A percentile compares a stretch with the other conserved stretches of the same genome.
Evolutionary conservation across 345 rosid genomes (phyloP).

Genomic region (Eucalyptus erythrocorys): DNA sequence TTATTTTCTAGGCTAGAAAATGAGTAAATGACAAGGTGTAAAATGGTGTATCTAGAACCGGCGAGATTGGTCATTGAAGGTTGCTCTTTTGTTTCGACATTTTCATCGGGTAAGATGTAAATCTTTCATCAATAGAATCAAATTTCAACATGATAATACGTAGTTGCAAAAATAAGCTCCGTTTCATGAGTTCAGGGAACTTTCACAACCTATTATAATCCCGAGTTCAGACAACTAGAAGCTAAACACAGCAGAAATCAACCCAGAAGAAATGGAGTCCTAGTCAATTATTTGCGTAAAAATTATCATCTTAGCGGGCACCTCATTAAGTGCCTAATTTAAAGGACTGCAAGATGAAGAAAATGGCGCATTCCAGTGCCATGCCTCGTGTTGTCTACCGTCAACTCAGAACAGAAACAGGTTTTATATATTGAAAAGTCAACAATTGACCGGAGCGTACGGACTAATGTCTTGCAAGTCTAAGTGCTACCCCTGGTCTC

Average conservation of each 20-base stretch:
- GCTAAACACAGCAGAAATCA: not conserved
- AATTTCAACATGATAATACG: not conserved
- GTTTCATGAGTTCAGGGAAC: not conserved
- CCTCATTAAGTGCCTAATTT: not conserved
- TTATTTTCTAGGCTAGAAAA: not conserved
- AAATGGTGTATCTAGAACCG: not conserved
- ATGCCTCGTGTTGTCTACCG: not conserved
- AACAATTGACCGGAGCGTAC: not conserved
- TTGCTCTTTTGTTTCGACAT: not conserved
- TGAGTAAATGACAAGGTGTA: not conserved
- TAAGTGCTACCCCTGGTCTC: not conserved
- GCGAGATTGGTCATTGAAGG: not conserved
- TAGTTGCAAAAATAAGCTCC: not conserved
- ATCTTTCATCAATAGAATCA: not conserved
- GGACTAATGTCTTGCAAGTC: not conserved
- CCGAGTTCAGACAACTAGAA: not conserved
- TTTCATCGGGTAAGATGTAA: not conserved
- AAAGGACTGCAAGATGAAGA: not conserved
- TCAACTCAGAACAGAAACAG: not conserved
- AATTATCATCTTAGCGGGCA: not conserved
- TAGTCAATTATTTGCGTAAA: not conserved
- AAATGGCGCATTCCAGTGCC: not conserved
- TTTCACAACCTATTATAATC: not conserved
- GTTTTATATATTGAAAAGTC: not conserved
- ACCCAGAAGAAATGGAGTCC: not conserved